Conservation (phyloP, 768 basidiomycete species). For the Cystofilobasidium bisporidii region DNA sequence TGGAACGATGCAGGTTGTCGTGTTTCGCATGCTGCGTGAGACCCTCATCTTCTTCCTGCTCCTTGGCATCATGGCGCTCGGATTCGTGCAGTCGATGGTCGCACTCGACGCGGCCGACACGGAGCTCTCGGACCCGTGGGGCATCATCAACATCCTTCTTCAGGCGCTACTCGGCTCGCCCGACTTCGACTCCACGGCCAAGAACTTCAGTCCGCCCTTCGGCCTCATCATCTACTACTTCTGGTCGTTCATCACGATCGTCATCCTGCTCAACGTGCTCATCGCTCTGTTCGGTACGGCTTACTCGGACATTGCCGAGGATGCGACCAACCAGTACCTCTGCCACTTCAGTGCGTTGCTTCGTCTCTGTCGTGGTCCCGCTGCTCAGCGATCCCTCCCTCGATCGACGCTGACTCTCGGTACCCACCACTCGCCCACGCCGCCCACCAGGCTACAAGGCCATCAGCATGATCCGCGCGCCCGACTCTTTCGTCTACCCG, state of each 20-base stretch:
- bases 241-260: constrained; percentile 76
- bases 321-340: constrained; percentile 77
- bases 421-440: too few species aligned
- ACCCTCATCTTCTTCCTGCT: constrained; percentile 19
- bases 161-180: constrained; percentile 55
- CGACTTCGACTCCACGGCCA: constrained; percentile 38
- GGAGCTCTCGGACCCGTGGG: constrained; percentile 44
- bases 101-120: constrained; percentile 89
- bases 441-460: constrained; percentile 55
- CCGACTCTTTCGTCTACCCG: constrained; percentile 58
- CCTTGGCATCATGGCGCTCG: constrained; percentile 66
- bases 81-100: constrained; percentile 77
- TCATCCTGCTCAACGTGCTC: constrained; percentile 82
- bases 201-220: constrained; percentile 36
- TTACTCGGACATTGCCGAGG: constrained; percentile 33
- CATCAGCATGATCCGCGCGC: constrained; percentile 60
- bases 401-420: too few species aligned
- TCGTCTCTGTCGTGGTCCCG: background rate
- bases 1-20: constrained; percentile 88
- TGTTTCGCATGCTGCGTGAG: constrained; percentile 62
- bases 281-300: constrained; percentile 68
- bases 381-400: too few species aligned
- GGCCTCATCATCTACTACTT: constrained; percentile 54
- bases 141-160: constrained; percentile 63
- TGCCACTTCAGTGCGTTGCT: constrained; percentile 58